phyloP scores from a whole-genome alignment of 306 rosid species.

The Fagus crenata region DNA sequence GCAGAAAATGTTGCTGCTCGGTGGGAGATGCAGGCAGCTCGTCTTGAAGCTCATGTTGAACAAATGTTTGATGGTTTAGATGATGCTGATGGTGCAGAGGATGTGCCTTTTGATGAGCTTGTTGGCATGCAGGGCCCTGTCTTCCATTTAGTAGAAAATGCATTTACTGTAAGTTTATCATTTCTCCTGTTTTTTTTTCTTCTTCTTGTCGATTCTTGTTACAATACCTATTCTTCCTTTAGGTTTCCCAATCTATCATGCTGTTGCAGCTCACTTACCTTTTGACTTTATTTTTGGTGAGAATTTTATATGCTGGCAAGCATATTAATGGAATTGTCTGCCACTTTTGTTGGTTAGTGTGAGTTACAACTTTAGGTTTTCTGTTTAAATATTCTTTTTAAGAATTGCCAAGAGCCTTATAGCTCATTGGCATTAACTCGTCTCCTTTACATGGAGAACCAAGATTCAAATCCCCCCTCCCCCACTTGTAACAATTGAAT shows the following conservation, averaged over 20 bases:
- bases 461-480: too few relatives aligned
- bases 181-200: not conserved
- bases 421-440: too few relatives aligned
- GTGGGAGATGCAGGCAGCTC: slow-evolving; percentile 99
- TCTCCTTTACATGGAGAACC: too few relatives aligned
- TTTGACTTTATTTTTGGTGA: not conserved
- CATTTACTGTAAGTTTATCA: slow-evolving; percentile 77
- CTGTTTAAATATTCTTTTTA: not conserved
- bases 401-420: not conserved
- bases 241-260: not conserved
- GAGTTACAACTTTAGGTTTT: not conserved
- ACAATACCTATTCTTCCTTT: not conserved
- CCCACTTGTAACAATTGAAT: not conserved
- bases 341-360: not conserved
- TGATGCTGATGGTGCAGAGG: slow-evolving; percentile 99
- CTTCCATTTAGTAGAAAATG: slow-evolving; percentile 98
- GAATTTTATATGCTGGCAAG: not conserved
- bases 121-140: slow-evolving; percentile 99
- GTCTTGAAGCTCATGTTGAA: slow-evolving; percentile 97
- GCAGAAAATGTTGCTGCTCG: slow-evolving; percentile 97
- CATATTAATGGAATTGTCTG: not conserved
- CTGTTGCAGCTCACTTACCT: not conserved
- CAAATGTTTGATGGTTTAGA: slow-evolving; percentile 99
- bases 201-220: not conserved
- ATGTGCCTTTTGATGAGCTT: slow-evolving; percentile 99